Conservation (phyloP, 345 rosid species). For the Populus nigra region DNA sequence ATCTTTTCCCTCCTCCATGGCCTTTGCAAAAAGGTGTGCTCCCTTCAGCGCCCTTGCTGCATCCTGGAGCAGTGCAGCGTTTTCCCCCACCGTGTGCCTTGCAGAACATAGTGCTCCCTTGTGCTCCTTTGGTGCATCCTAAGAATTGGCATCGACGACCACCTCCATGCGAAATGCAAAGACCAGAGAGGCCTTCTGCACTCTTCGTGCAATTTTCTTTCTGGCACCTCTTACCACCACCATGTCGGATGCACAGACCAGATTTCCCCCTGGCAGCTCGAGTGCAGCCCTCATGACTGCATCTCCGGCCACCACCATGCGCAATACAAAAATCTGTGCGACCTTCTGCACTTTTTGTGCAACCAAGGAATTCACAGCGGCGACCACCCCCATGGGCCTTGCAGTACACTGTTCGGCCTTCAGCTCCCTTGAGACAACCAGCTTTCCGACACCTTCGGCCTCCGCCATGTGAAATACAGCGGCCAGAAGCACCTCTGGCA, state of each 20-base stretch:
- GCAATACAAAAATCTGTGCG: slow-evolving; percentile 93
- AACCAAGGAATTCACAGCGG: slow-evolving; percentile 89
- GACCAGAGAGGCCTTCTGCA: slow-evolving; percentile 96
- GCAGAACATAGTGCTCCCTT: slow-evolving; percentile 97
- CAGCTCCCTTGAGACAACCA: slow-evolving; percentile 96
- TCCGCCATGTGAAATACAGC: slow-evolving; percentile 96
- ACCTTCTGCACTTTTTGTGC: slow-evolving; percentile 99
- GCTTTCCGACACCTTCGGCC: slow-evolving; percentile 89
- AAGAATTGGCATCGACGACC: slow-evolving; percentile 81
- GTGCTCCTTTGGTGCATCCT: slow-evolving; percentile 94
- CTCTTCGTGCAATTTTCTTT: slow-evolving; percentile 83
- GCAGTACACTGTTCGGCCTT: slow-evolving; percentile 94
- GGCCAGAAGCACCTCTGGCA: slow-evolving; percentile 98
- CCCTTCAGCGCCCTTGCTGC: slow-evolving; percentile 98
- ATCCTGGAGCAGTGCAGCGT: slow-evolving; percentile 70
- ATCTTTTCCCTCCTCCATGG: slow-evolving; percentile 97
- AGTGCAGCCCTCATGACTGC: slow-evolving; percentile 73
- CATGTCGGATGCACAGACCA: slow-evolving; percentile 90
- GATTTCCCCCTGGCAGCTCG: slow-evolving; percentile 97
- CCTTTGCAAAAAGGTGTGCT: slow-evolving; percentile 96
- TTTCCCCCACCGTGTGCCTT: slow-evolving; percentile 99
- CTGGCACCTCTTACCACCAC: slow-evolving; percentile 97
- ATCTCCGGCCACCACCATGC: slow-evolving; percentile 96
- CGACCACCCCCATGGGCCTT: slow-evolving; percentile 99
- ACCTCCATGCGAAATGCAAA: slow-evolving; percentile 96